Conservation (phyloP, 139 green algal genomes). For the Chlamydomonas sp. region DNA sequence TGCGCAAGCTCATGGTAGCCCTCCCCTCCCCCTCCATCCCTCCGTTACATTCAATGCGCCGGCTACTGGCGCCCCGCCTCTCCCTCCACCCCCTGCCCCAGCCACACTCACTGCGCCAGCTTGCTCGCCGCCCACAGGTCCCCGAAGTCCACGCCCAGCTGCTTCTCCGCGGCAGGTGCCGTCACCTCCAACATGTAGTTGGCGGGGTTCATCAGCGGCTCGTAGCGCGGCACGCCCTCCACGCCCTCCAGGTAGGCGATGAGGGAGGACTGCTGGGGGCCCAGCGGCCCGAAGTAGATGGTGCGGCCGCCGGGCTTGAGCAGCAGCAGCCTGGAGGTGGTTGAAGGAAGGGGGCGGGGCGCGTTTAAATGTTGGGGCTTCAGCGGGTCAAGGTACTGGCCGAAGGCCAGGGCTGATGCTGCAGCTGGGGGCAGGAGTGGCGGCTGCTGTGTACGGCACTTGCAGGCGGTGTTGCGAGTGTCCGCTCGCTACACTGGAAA, state of each 20-base stretch:
- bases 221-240: neutral
- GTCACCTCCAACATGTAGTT: neutral
- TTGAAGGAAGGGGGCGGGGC: conserved; percentile 51
- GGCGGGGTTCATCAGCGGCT: neutral
- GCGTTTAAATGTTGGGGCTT: conserved; percentile 33
- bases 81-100: neutral
- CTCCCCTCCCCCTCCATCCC: too few species aligned
- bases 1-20: too few species aligned
- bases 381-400: too few species aligned
- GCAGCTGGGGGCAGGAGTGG: neutral
- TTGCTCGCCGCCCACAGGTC: neutral
- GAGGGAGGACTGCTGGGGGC: conserved; percentile 58
- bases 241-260: conserved; percentile 63
- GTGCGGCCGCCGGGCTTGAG: conserved; percentile 71
- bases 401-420: too few species aligned
- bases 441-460: neutral
- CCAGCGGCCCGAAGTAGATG: conserved; percentile 83
- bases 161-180: neutral
- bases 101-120: neutral
- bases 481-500: too few species aligned
- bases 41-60: too few species aligned
- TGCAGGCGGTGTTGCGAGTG: too few species aligned
- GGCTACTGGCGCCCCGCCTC: too few species aligned
- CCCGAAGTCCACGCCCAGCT: neutral
- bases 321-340: conserved; percentile 71